phyloP scores from a whole-genome alignment of 495 filamentous ascomycete species.

The Penicillium psychrofluorescens region DNA sequence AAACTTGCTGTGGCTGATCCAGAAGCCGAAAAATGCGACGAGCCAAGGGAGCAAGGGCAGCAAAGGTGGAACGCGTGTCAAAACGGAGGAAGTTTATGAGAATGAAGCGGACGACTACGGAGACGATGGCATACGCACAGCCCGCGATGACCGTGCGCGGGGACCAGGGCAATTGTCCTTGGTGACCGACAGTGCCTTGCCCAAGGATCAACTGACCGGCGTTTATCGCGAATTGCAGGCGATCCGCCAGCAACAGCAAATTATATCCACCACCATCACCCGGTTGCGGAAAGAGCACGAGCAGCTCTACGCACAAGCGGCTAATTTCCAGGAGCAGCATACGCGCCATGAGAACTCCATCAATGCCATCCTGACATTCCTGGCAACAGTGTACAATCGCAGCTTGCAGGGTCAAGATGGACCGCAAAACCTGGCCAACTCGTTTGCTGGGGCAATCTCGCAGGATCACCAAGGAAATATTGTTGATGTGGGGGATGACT shows the following conservation, averaged over 20 bases:
- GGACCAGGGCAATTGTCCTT: conserved; percentile 32
- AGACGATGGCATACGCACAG: conserved; percentile 29
- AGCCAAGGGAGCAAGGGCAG: conserved; percentile 41
- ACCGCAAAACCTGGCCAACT: conserved; percentile 60
- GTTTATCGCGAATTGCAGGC: conserved; percentile 73
- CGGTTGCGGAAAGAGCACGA: conserved; percentile 78
- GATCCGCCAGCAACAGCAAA: conserved; percentile 75
- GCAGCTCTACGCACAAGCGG: conserved; percentile 81
- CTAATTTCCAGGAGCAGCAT: conserved; percentile 84
- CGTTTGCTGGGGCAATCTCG: conserved; percentile 64
- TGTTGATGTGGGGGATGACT: conserved; percentile 62
- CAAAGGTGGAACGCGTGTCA: conserved; percentile 47
- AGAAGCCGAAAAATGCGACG: conserved; percentile 77
- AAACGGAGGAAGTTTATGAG: conserved; percentile 62
- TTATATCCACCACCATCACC: conserved; percentile 71
- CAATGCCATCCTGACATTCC: conserved; percentile 92
- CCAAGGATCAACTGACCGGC: conserved; percentile 69
- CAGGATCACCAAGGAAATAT: conserved; percentile 55
- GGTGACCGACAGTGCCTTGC: conserved; percentile 40
- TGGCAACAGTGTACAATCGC: conserved; percentile 91
- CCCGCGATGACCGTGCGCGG: conserved; percentile 31
- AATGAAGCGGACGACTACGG: conserved; percentile 65
- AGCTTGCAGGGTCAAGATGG: conserved; percentile 57
- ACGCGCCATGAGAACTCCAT: conserved; percentile 96
- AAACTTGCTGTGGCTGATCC: conserved; percentile 93